Conservation (phyloP, 2,329 filamentous ascomycete species). For the Fusarium torreyae region DNA sequence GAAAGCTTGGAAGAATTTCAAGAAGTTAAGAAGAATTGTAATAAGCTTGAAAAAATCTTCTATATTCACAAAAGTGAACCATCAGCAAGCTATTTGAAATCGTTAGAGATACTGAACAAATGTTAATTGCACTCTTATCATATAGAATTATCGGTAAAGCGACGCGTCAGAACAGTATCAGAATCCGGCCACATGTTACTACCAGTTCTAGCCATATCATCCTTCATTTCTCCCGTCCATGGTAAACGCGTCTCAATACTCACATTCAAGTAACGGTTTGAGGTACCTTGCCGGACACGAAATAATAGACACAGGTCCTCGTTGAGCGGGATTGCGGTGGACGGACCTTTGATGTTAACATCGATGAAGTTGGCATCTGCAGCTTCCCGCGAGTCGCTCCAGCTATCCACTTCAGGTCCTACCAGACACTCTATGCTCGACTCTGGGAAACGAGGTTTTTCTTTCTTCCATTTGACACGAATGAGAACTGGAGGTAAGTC, state of each 20-base stretch:
- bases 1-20: too few relatives aligned
- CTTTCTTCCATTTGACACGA: not conserved
- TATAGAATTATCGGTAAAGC: conserved; percentile 14
- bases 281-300: not conserved
- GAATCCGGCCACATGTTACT: not conserved
- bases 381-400: not conserved
- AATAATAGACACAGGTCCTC: not conserved
- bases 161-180: not conserved
- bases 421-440: conserved; percentile 1
- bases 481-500: not conserved
- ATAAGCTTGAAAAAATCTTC: too few relatives aligned
- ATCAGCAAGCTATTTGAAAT: too few relatives aligned
- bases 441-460: not conserved
- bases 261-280: conserved; percentile 6
- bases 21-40: too few relatives aligned
- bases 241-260: conserved; percentile 1
- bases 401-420: not conserved
- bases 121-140: not conserved
- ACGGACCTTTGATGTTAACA: not conserved
- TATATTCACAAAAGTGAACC: too few relatives aligned
- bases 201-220: not conserved
- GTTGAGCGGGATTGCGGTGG: not conserved
- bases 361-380: not conserved
- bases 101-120: too few relatives aligned
- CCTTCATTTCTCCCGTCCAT: not conserved